These are phyloP conservation scores for Sporothrix protearum DNA, from an alignment of 2,329 filamentous ascomycete species.

Conservation along the genomic window DNA sequence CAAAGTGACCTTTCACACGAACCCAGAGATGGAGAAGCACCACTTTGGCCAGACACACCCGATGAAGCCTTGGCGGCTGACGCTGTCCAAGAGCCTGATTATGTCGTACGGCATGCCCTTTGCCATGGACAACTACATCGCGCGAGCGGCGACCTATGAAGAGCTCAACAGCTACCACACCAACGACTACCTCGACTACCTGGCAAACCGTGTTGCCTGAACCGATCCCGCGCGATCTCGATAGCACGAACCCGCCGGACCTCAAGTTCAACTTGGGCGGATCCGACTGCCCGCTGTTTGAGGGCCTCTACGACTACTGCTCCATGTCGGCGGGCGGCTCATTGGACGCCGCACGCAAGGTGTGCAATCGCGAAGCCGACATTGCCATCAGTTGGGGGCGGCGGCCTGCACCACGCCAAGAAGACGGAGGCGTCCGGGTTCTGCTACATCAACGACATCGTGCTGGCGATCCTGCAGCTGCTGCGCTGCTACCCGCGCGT, in stretches of 20 bases:
- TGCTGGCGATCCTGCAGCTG: conserved; percentile 85
- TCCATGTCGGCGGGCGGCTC: conserved; percentile 89
- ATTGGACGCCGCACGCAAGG: conserved; percentile 83
- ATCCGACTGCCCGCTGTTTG: conserved; percentile 94
- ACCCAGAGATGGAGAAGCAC: conserved; percentile 90
- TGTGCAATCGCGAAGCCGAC: conserved; percentile 80
- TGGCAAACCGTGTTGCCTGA: conserved; percentile 68
- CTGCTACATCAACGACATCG: conserved; percentile 99
- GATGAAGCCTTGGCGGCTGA: conserved; percentile 98
- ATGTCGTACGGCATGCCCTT: conserved; percentile 93
- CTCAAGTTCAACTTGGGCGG: conserved; percentile 80
- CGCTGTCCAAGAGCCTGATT: conserved; percentile 90
- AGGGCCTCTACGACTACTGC: conserved; percentile 92
- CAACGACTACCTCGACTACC: conserved; percentile 84
- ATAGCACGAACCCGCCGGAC: conserved; percentile 59
- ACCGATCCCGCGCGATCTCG: conserved; percentile 60
- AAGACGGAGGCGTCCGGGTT: conserved; percentile 91
- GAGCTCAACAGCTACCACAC: conserved; percentile 86
- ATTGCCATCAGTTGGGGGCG: conserved; percentile 98
- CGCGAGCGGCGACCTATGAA: conserved; percentile 78
- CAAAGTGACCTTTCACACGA: conserved; percentile 92
- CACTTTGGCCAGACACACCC: conserved; percentile 96
- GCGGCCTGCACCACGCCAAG: conserved; percentile 93
- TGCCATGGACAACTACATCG: conserved; percentile 91
- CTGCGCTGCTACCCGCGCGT: conserved; percentile 78